Evolutionary conservation across 768 basidiomycete genomes (phyloP).

Genomic region (Candolleomyces efflorescens): DNA sequence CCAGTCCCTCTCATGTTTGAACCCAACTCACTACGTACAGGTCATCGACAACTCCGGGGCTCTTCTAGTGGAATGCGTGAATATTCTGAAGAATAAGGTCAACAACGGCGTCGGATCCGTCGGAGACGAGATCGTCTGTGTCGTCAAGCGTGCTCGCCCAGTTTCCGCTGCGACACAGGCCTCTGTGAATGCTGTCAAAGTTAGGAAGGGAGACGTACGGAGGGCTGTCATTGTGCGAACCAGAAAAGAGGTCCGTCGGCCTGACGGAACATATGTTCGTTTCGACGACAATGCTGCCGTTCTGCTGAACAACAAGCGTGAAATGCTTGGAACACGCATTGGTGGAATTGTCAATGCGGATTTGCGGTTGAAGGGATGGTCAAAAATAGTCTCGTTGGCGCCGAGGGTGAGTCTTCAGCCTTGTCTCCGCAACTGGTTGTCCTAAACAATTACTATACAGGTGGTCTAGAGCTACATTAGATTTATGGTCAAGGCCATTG

Average conservation of each 20-base stretch:
- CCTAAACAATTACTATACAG: slow-evolving; percentile 3
- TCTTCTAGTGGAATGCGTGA: slow-evolving; percentile 91
- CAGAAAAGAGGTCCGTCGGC: slow-evolving; percentile 77
- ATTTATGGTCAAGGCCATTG: not conserved
- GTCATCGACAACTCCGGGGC: slow-evolving; percentile 98
- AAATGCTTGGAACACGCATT: slow-evolving; percentile 94
- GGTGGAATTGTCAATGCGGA: slow-evolving; percentile 92
- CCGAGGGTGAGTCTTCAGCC: slow-evolving; percentile 64
- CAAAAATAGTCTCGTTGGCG: slow-evolving; percentile 88
- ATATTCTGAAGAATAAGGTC: slow-evolving; percentile 93
- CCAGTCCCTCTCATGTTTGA: not conserved
- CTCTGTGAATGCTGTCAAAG: slow-evolving; percentile 81
- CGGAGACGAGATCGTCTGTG: slow-evolving; percentile 95
- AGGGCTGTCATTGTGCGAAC: slow-evolving; percentile 94
- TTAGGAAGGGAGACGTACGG: slow-evolving; percentile 90
- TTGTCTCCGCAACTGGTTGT: not conserved
- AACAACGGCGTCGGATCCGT: slow-evolving; percentile 92
- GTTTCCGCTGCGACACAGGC: slow-evolving; percentile 61
- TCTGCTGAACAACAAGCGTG: slow-evolving; percentile 89
- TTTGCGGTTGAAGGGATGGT: slow-evolving; percentile 88
- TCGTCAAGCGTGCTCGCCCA: slow-evolving; percentile 88
- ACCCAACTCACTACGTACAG: slow-evolving; percentile 31
- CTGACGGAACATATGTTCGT: slow-evolving; percentile 82
- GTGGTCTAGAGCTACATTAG: slow-evolving; percentile 13
- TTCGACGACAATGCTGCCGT: slow-evolving; percentile 99